These are phyloP conservation scores for Rhynchosporium secalis DNA, from an alignment of 2,329 filamentous ascomycete species.

Conservation along the genomic window DNA sequence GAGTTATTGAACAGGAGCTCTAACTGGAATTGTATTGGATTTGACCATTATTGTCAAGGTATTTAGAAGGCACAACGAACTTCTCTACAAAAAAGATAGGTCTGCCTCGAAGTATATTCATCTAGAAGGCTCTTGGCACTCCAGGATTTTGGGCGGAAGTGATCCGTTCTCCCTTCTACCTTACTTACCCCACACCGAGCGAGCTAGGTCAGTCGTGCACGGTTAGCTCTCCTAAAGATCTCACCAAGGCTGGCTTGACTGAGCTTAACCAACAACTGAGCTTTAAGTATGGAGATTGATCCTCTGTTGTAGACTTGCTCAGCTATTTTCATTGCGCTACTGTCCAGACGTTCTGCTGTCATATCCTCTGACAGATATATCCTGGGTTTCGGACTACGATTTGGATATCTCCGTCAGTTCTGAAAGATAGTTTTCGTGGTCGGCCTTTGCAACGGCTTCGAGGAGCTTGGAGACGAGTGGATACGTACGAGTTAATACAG, in stretches of 20 bases:
- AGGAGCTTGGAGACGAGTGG: not conserved
- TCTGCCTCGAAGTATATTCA: too few relatives aligned
- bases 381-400: not conserved
- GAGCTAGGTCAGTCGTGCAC: not conserved
- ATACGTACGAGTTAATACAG: not conserved
- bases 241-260: too few relatives aligned
- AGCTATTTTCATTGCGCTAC: not conserved
- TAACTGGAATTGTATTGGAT: too few relatives aligned
- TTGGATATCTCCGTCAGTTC: not conserved
- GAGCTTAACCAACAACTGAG: not conserved
- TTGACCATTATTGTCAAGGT: too few relatives aligned
- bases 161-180: not conserved
- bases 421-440: too few relatives aligned
- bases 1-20: too few relatives aligned
- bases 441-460: too few relatives aligned
- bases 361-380: too few relatives aligned
- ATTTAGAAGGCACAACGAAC: too few relatives aligned
- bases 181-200: slow-evolving; percentile 21
- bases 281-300: not conserved
- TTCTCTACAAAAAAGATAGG: too few relatives aligned
- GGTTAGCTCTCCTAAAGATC: too few relatives aligned
- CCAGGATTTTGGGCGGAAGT: slow-evolving; percentile 9
- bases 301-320: not conserved
- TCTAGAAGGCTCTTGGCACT: not conserved
- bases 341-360: too few relatives aligned